These are phyloP conservation scores for Solanum paucissectum DNA, from an alignment of 257 asterid species.

Conservation along the genomic window DNA sequence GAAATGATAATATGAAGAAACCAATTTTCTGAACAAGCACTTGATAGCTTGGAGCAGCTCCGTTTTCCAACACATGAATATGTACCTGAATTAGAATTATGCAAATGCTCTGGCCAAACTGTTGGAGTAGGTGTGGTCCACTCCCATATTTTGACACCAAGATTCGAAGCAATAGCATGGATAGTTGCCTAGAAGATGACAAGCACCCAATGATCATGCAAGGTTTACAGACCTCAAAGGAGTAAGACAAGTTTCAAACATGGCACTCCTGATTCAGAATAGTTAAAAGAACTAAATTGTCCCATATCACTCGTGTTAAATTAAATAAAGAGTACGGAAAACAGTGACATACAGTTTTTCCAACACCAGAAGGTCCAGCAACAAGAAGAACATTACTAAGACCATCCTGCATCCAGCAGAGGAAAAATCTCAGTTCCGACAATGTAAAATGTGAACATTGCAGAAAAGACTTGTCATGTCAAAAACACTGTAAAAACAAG, in stretches of 20 bases:
- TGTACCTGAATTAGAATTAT: constrained; percentile 72
- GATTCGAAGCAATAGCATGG: constrained; percentile 61
- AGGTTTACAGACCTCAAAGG: not conserved
- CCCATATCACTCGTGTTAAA: not conserved
- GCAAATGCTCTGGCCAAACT: constrained; percentile 85
- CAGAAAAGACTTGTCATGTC: not conserved
- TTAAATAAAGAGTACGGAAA: not conserved
- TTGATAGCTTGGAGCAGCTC: not conserved
- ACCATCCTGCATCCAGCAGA: constrained; percentile 33
- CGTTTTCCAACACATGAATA: not conserved
- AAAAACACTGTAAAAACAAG: not conserved
- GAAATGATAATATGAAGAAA: not conserved
- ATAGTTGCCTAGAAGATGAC: constrained; percentile 55
- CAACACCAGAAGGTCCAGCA: constrained; percentile 93
- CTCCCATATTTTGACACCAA: constrained; percentile 67
- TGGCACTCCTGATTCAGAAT: not conserved
- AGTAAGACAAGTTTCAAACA: not conserved
- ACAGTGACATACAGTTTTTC: constrained; percentile 72
- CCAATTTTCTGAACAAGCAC: not conserved
- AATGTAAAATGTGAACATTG: not conserved
- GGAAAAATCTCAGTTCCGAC: not conserved
- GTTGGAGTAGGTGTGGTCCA: constrained; percentile 96
- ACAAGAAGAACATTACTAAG: constrained; percentile 50
- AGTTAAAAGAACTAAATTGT: not conserved
- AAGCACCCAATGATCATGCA: constrained; percentile 13